A percentile compares a stretch with the other conserved stretches of the same genome.
Conservation (phyloP, 2,329 filamentous ascomycete genomes). For the Aspergillus vadensis region DNA sequence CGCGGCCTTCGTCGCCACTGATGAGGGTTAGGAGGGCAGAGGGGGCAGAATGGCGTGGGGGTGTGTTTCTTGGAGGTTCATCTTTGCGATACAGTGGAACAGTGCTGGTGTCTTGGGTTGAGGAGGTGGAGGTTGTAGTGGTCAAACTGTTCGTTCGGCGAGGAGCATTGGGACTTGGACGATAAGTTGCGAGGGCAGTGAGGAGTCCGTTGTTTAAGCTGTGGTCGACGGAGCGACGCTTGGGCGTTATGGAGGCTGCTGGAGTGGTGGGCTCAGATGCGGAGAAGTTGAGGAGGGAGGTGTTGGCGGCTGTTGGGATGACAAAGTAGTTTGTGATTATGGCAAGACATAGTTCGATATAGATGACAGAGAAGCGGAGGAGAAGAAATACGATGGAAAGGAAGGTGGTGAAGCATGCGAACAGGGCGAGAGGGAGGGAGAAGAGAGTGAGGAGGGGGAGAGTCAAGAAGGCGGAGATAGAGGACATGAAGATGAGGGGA, state of each 20-base stretch:
- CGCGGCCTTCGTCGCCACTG: slow-evolving; percentile 39
- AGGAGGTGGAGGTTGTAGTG: slow-evolving; percentile 1
- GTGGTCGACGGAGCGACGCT: slow-evolving; percentile 30
- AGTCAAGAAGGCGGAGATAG: slow-evolving; percentile 47
- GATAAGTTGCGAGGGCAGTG: not conserved
- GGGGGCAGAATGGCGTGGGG: slow-evolving; percentile 14
- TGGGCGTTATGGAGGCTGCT: slow-evolving; percentile 20
- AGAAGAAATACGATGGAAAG: slow-evolving; percentile 64
- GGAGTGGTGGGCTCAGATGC: slow-evolving; percentile 33
- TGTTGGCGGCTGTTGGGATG: slow-evolving; percentile 28
- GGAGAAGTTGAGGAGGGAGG: slow-evolving; percentile 33
- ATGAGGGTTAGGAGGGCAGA: slow-evolving; percentile 29
- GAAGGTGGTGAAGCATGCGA: slow-evolving; percentile 65
- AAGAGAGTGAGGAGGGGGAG: slow-evolving; percentile 65
- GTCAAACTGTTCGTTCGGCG: slow-evolving; percentile 8
- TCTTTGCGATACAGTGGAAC: slow-evolving; percentile 14
- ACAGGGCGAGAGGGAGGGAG: slow-evolving; percentile 64
- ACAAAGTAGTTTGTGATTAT: slow-evolving; percentile 60
- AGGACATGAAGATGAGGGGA: slow-evolving; percentile 29
- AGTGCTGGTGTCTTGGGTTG: slow-evolving; percentile 1
- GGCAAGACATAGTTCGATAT: slow-evolving; percentile 63
- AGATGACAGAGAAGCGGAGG: slow-evolving; percentile 62
- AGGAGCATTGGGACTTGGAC: not conserved
- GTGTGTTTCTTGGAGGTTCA: slow-evolving; percentile 10
- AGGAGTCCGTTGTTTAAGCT: slow-evolving; percentile 5